phyloP scores from a whole-genome alignment of 2,329 filamentous ascomycete genomes.

The Chaetoscypha palmicola region DNA sequence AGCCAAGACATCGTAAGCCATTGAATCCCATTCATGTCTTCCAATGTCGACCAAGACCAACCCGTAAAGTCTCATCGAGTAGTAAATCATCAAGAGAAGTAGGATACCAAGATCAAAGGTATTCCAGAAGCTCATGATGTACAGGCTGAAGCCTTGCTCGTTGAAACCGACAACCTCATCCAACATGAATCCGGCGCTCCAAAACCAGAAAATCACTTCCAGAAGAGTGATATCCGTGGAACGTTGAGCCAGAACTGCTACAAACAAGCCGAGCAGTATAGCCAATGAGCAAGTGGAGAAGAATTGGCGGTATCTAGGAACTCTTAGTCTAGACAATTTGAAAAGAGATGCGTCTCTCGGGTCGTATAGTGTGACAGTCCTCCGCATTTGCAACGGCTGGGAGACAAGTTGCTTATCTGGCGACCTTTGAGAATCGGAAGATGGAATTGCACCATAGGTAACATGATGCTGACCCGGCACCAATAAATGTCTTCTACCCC shows the following conservation, averaged over 20 bases:
- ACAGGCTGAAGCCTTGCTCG: constrained; percentile 91
- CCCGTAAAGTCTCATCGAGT: constrained; percentile 81
- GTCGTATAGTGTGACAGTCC: constrained; percentile 82
- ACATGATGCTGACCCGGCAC: constrained; percentile 15
- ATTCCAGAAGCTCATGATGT: constrained; percentile 98
- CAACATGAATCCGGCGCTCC: constrained; percentile 94
- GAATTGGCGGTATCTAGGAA: constrained; percentile 86
- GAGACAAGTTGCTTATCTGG: constrained; percentile 21
- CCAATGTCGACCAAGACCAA: constrained; percentile 70
- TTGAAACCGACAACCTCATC: constrained; percentile 95
- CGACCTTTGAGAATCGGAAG: constrained; percentile 18
- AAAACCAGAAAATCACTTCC: constrained; percentile 93
- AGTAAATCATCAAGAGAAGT: constrained; percentile 78
- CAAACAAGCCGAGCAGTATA: constrained; percentile 75
- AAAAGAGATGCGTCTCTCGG: constrained; percentile 84
- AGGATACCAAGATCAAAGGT: constrained; percentile 89
- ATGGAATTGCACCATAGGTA: constrained; percentile 34
- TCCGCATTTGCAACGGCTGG: constrained; percentile 12
- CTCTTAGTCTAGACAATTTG: constrained; percentile 83
- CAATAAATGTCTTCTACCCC: constrained; percentile 21
- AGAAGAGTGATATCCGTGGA: constrained; percentile 75
- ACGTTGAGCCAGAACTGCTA: constrained; percentile 70
- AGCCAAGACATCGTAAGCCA: constrained; percentile 90
- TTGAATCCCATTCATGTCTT: constrained; percentile 64
- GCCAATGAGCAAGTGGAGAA: constrained; percentile 83